These are phyloP conservation scores for Evernia prunastri DNA, from an alignment of 495 filamentous ascomycete genomes.

Conservation along the genomic window DNA sequence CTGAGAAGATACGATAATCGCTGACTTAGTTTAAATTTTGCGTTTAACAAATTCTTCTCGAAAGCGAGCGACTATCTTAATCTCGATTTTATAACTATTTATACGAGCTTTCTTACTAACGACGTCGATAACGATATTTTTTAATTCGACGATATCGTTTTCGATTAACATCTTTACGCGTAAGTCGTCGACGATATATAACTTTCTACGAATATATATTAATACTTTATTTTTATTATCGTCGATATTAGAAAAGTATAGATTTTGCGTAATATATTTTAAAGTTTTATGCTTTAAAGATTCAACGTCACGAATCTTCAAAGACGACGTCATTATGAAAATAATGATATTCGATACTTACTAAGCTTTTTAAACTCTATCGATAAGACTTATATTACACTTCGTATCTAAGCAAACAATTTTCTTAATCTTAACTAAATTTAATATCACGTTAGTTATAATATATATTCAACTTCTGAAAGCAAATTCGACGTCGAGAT, in stretches of 20 bases:
- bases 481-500: not conserved
- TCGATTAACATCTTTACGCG: not conserved
- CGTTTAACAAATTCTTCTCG: not conserved
- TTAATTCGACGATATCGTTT: constrained; percentile 7
- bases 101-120: not conserved
- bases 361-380: not conserved
- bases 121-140: constrained; percentile 1
- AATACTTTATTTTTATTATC: not conserved
- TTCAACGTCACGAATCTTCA: not conserved
- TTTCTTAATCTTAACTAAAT: not conserved
- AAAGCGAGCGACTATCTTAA: not conserved
- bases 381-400: not conserved
- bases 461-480: not conserved
- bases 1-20: not conserved
- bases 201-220: not conserved
- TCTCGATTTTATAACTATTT: not conserved
- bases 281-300: not conserved
- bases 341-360: not conserved
- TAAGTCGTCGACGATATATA: constrained; percentile 10
- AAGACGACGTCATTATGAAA: not conserved
- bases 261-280: not conserved
- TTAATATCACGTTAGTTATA: not conserved
- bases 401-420: not conserved
- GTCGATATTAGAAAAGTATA: not conserved
- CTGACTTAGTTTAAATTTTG: not conserved